Evolutionary conservation across 129 eudicot genomes (phyloP), one percentile per base, ranked within the genome.

Genomic region (Calendula officinalis): DNA sequence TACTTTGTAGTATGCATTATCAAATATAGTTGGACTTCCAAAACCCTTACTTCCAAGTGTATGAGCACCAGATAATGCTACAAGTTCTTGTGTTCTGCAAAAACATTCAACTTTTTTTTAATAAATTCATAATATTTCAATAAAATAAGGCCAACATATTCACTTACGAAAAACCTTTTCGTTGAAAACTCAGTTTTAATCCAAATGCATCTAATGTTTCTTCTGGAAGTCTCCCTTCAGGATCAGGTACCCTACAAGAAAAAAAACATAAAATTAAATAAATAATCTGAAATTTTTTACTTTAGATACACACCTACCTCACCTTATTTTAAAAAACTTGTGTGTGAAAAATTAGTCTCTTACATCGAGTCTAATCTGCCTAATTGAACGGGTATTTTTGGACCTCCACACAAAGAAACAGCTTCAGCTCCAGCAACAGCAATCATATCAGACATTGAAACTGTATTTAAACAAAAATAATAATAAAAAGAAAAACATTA

Each of bases 1-100:
- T 60, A 88, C 83, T 78, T 92, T 85, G 85, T 74, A 92, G 86
- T 92, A 92, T 46, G 91, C 78, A 77, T 92, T 92, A 76, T 92
- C 90, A 68, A 92, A 92, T 22, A 73, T 70, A 46, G 64, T 38
- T 35, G 99, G 95, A 69, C 64, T 84, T 76, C 96, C 99, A 81
- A 92, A 92, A 52, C 99, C 99, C 78, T 92, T 92, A 77, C 83
- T 78, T 72, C 99, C 99, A 60, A 92, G 86, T 45, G 99, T 92
- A 81, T 88, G 99, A 40, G 99, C 99, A 71, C 96, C 96, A 41
- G 99, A 88, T 54, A 92, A 61, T 41, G 99, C 96, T 63, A 92
- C 82, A 62, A 92, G 99, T 69, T 92, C 95, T 75, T 83, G 96
- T 60, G 92, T 74, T 38, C 99, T 88, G 78, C 61, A 40, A 76